phyloP scores from a whole-genome alignment of 176 grass and related monocot species.

The Oryza punctata region DNA sequence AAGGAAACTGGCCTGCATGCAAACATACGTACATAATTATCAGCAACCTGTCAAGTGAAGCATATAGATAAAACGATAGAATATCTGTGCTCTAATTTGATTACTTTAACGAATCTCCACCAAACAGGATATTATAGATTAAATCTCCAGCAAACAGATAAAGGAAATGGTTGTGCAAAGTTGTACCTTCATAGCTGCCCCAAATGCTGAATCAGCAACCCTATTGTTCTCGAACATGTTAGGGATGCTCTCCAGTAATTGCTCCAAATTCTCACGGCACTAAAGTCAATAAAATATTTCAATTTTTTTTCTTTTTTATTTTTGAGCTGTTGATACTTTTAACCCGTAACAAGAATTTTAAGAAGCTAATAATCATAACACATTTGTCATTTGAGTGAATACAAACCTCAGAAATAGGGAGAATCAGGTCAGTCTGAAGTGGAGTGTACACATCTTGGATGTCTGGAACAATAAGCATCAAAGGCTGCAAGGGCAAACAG shows the following conservation, averaged over 20 bases:
- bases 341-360: slow-evolving; percentile 8
- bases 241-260: slow-evolving; percentile 78
- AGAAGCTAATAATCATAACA: slow-evolving; percentile 8
- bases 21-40: slow-evolving; percentile 24
- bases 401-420: slow-evolving; percentile 77
- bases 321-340: background rate
- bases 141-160: background rate
- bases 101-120: slow-evolving; percentile 4
- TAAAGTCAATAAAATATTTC: slow-evolving; percentile 42
- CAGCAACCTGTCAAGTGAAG: background rate
- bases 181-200: slow-evolving; percentile 83
- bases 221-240: slow-evolving; percentile 77
- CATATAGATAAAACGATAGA: slow-evolving; percentile 15
- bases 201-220: slow-evolving; percentile 81
- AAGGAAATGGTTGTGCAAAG: slow-evolving; percentile 27
- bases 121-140: background rate
- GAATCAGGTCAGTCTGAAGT: slow-evolving; percentile 72
- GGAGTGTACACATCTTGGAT: slow-evolving; percentile 86
- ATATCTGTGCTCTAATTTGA: background rate
- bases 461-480: slow-evolving; percentile 92
- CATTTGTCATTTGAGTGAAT: slow-evolving; percentile 15
- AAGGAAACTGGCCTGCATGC: slow-evolving; percentile 67
- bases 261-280: slow-evolving; percentile 80
- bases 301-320: slow-evolving; percentile 30
- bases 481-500: slow-evolving; percentile 52